Conservation (phyloP, 805 yeast genomes). For the Diddensiella caesifluorescens region DNA sequence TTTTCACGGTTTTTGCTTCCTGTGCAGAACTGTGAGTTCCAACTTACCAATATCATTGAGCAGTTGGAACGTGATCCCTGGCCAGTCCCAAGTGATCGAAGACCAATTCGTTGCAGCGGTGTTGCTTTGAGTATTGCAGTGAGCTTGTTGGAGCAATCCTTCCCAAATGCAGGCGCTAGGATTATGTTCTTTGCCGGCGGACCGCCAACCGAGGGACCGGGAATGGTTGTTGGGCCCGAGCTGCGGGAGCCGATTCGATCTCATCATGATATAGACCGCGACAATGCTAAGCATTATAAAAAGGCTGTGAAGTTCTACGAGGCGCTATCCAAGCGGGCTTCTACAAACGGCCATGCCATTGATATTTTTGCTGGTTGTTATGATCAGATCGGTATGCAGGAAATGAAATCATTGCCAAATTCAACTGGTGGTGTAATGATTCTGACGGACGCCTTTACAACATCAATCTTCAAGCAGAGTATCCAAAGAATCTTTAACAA, state of each 20-base stretch:
- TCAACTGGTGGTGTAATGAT: constrained; percentile 86
- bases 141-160: constrained; percentile 72
- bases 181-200: constrained; percentile 90
- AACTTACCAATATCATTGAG: constrained; percentile 73
- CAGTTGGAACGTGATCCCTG: constrained; percentile 76
- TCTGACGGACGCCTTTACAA: constrained; percentile 87
- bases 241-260: constrained; percentile 95
- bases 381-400: constrained; percentile 93
- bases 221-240: constrained; percentile 85
- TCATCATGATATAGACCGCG: constrained; percentile 93
- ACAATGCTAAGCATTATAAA: constrained; percentile 80
- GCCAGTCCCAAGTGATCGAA: constrained; percentile 76
- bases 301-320: constrained; percentile 82
- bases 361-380: constrained; percentile 93
- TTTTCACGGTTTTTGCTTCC: constrained; percentile 66
- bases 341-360: constrained; percentile 70
- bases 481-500: constrained; percentile 80
- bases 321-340: constrained; percentile 62
- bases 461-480: constrained; percentile 89
- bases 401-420: constrained; percentile 81
- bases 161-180: constrained; percentile 74
- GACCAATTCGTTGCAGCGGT: constrained; percentile 91
- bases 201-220: constrained; percentile 92
- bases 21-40: constrained; percentile 73
- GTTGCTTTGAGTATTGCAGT: constrained; percentile 85